phyloP scores from a whole-genome alignment of 345 rosid genomes.

The Pugionium dolabratum region DNA sequence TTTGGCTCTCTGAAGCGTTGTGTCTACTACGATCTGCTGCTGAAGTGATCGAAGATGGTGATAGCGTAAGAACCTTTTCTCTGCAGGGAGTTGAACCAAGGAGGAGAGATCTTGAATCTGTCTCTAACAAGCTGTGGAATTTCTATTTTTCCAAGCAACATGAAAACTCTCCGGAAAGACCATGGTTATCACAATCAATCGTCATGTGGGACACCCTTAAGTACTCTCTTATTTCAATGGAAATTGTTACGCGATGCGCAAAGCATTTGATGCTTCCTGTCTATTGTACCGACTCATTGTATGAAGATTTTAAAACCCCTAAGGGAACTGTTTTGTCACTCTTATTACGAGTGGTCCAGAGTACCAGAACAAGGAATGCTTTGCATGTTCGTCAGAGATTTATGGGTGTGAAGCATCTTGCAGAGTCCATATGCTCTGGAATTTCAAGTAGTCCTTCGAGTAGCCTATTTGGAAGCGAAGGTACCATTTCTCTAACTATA shows the following conservation, averaged over 20 bases:
- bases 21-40: conserved; percentile 66
- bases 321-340: conserved; percentile 69
- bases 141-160: conserved; percentile 52
- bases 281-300: conserved; percentile 52
- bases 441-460: conserved; percentile 46
- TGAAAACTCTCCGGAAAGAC: conserved; percentile 47
- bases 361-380: conserved; percentile 53
- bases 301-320: conserved; percentile 70
- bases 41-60: conserved; percentile 52
- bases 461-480: conserved; percentile 45
- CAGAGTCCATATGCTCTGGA: conserved; percentile 73
- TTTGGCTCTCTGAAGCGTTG: conserved; percentile 59
- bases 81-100: conserved; percentile 45
- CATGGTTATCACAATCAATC: conserved; percentile 53
- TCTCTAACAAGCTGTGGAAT: conserved; percentile 53
- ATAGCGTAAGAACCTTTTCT: conserved; percentile 49
- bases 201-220: conserved; percentile 94
- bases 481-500: conserved; percentile 40
- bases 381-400: conserved; percentile 80
- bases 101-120: conserved; percentile 53
- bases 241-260: conserved; percentile 72
- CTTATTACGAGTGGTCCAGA: conserved; percentile 65
- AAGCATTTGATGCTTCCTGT: conserved; percentile 54
- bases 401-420: conserved; percentile 74
- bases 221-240: conserved; percentile 79